Percentiles rank a stretch among this genome's conserved stretches.
Evolutionary conservation across 495 filamentous ascomycete genomes (phyloP).

Genomic region (Aspergillus wentii): DNA sequence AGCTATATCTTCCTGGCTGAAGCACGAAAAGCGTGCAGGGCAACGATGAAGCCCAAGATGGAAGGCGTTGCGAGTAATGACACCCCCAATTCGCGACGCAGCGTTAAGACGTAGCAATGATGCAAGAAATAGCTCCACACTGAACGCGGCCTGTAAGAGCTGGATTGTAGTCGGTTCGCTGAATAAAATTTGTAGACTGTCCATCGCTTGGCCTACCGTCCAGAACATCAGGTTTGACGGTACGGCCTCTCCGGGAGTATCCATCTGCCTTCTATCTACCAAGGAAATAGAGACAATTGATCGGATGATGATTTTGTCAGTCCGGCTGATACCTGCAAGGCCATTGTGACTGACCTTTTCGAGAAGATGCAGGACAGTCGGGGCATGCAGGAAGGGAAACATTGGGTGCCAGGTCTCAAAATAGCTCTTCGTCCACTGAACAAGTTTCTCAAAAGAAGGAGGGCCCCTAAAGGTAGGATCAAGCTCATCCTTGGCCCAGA

Average conservation of each 20-base stretch:
- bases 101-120: constrained; percentile 44
- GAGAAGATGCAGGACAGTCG: constrained; percentile 32
- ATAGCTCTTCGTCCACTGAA: constrained; percentile 37
- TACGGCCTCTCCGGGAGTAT: constrained; percentile 9
- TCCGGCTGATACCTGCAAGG: constrained; percentile 10
- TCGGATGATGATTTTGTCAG: constrained; percentile 35
- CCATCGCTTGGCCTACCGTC: constrained; percentile 31
- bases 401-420: constrained; percentile 46
- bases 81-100: constrained; percentile 42
- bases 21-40: constrained; percentile 36
- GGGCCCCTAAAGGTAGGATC: constrained; percentile 7
- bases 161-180: constrained; percentile 31
- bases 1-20: constrained; percentile 27
- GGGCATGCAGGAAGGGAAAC: constrained; percentile 42
- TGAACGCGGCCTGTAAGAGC: constrained; percentile 39
- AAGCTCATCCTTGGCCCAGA: constrained; percentile 29
- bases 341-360: constrained; percentile 25
- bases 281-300: constrained; percentile 43
- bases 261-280: constrained; percentile 25
- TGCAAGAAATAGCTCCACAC: constrained; percentile 40
- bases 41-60: constrained; percentile 47
- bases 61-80: constrained; percentile 41
- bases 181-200: constrained; percentile 29
- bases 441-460: constrained; percentile 27
- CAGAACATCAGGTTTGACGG: constrained; percentile 31